Conservation (phyloP, 2,329 filamentous ascomycete genomes). For the Ascochyta koolunga region DNA sequence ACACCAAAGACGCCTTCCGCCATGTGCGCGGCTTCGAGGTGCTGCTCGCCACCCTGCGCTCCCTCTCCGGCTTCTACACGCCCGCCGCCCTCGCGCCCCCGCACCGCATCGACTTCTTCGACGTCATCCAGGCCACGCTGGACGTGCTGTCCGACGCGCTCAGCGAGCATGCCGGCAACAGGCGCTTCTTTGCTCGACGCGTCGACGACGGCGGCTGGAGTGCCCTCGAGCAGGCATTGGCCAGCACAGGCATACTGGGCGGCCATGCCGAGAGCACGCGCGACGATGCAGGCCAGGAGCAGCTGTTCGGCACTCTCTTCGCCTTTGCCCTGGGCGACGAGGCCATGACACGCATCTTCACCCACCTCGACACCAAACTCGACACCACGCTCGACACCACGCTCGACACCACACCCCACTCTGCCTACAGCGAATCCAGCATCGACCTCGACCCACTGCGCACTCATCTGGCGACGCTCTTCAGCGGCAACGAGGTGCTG, state of each 20-base stretch:
- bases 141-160: conserved; percentile 77
- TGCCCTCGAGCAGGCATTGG: conserved; percentile 74
- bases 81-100: conserved; percentile 65
- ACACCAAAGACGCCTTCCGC: conserved; percentile 80
- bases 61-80: conserved; percentile 78
- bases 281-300: conserved; percentile 60
- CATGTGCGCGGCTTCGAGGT: conserved; percentile 78
- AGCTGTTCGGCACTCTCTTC: conserved; percentile 82
- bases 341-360: conserved; percentile 72
- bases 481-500: conserved; percentile 49
- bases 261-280: conserved; percentile 39
- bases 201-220: conserved; percentile 81
- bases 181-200: conserved; percentile 80
- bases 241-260: conserved; percentile 63
- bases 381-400: conserved; percentile 29
- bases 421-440: conserved; percentile 32
- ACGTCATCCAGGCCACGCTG: conserved; percentile 73
- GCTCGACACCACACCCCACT: conserved; percentile 36
- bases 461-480: conserved; percentile 39
- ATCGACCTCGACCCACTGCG: conserved; percentile 39
- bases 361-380: conserved; percentile 42
- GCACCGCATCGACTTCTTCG: conserved; percentile 70
- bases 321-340: conserved; percentile 82
- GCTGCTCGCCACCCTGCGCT: conserved; percentile 71
- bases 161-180: conserved; percentile 81